phyloP scores from a whole-genome alignment of 257 asterid genomes.

The Rauvolfia tetraphylla region DNA sequence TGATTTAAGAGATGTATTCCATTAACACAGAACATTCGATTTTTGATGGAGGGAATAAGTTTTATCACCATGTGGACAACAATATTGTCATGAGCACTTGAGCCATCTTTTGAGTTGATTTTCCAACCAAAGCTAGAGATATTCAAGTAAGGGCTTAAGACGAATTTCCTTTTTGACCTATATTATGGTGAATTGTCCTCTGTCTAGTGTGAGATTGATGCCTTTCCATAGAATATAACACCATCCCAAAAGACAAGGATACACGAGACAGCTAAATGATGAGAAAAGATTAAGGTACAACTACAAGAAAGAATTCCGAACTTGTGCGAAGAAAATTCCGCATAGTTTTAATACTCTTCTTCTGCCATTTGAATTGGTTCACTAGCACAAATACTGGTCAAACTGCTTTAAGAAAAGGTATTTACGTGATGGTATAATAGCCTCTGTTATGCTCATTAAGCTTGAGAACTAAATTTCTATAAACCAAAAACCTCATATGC shows the following conservation, averaged over 20 bases:
- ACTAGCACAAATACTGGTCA: not conserved
- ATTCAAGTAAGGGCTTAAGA: not conserved
- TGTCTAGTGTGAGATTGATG: not conserved
- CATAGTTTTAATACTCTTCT: not conserved
- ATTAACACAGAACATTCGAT: too few species aligned
- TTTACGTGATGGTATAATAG: not conserved
- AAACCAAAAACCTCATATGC: not conserved
- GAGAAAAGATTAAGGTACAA: not conserved
- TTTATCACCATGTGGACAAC: not conserved
- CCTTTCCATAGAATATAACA: not conserved
- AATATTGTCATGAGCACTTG: not conserved
- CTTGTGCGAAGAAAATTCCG: not conserved
- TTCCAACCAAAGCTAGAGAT: not conserved
- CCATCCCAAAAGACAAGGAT: not conserved
- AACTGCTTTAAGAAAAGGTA: not conserved
- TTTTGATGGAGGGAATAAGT: too few species aligned
- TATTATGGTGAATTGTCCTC: not conserved
- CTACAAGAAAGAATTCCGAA: not conserved
- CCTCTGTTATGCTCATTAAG: not conserved
- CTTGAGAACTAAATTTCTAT: not conserved
- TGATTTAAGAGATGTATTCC: too few species aligned
- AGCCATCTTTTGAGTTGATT: not conserved
- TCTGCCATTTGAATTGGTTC: not conserved
- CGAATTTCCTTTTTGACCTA: not conserved
- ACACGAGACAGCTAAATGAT: not conserved